A percentile compares a stretch with the other conserved stretches of the same genome.
Conservation (phyloP, 495 filamentous ascomycete genomes). For the Tuber calosporum region DNA sequence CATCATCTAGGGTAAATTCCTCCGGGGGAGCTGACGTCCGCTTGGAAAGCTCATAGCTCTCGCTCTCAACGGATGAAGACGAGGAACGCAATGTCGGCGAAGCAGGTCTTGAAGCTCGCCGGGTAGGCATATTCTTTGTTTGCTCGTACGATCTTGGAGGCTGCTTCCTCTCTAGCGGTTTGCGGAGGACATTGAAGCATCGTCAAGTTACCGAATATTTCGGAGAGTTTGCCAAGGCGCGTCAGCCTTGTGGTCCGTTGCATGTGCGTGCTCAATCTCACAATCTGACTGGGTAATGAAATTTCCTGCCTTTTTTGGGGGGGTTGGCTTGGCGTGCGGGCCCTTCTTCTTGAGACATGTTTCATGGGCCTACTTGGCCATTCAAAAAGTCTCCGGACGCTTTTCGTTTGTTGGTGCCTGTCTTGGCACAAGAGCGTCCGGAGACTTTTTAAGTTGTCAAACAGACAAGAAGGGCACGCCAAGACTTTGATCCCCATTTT, state of each 20-base stretch:
- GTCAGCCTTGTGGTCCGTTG: neutral
- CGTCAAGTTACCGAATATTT: neutral
- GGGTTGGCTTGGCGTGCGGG: neutral
- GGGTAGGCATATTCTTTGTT: neutral
- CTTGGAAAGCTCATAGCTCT: conserved; percentile 19
- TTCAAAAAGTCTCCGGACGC: too few species aligned
- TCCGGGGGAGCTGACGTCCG: neutral
- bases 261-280: neutral
- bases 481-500: neutral
- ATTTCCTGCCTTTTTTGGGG: too few species aligned
- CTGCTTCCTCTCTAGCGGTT: neutral
- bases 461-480: neutral
- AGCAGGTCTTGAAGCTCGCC: neutral
- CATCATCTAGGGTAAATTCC: conserved; percentile 6
- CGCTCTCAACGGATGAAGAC: conserved; percentile 7
- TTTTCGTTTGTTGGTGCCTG: too few species aligned
- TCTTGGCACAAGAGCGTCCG: too few species aligned
- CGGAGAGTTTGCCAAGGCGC: neutral
- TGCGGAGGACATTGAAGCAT: neutral
- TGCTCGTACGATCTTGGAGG: neutral
- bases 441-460: too few species aligned
- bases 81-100: conserved; percentile 9
- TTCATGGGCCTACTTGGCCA: too few species aligned
- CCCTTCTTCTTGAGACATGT: neutral
- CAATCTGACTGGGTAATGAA: neutral